Evolutionary conservation across 2,329 filamentous ascomycete genomes (phyloP), one percentile per base, ranked within the genome.

Genomic region (Amphichorda felina): DNA sequence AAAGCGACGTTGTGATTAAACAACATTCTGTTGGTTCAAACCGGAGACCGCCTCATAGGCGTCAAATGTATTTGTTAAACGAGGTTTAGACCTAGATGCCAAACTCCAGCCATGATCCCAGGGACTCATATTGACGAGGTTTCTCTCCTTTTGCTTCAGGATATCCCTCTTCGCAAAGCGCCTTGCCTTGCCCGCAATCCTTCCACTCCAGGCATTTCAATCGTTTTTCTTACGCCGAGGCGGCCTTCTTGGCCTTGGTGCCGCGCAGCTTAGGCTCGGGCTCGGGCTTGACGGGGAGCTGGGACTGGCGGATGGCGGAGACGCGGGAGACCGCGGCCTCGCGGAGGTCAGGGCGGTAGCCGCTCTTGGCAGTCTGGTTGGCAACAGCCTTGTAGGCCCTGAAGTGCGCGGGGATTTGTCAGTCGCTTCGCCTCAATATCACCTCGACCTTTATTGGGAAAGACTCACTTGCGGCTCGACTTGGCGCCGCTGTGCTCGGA

Each of bases 321-420:
- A 82, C 86, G 56, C 91, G 85, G 64, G 86, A 70, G 55, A 96
- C 79, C 52, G 89, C 88, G 54, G 71, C 70, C 55, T 74, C 66
- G 50, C 81, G 81, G 63, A 88, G 72, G 60, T 89, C 83, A 53
- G 72, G 54, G 52, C 83, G 84, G 81, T 96, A 98, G 57, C 79
- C 75, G 59, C 74, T 73, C 77, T 86, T 87, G 62, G 86, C 82
- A 52, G 79, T 77, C 60, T 72, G 70, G 70, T 76, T 82, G 67
- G 87, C 87, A 60, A 96, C 77, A 53, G 74, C 73, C 70, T 82
- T 84, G 79, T 88, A 96, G 68, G 82, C 81, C 75, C 86, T 91
- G 47, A 38, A 35, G 24, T 35, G 19, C 21, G 10, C 21, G 10
- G 21, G 10, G 6, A 24, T 10, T n/a, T n/a, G n/a, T n/a, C n/a